Percentiles rank a stretch among this genome's conserved stretches.
These are phyloP conservation scores for Erigeron canadensis DNA, from an alignment of 129 eudicot species.

Conservation along the genomic window DNA sequence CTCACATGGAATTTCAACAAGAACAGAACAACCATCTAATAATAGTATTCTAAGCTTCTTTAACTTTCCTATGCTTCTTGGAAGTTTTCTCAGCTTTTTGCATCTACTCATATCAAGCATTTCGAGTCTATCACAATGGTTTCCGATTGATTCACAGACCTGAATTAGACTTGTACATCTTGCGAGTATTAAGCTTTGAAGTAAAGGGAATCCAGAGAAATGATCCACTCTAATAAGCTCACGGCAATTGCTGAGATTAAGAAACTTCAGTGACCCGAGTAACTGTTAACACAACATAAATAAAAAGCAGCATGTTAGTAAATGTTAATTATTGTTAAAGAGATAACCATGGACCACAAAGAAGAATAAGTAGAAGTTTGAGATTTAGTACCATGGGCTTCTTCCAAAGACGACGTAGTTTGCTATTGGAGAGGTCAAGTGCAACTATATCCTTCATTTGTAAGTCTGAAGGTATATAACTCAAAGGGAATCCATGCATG, in stretches of 20 bases:
- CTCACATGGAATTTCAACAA: neutral
- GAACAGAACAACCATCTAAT: slow-evolving; percentile 25
- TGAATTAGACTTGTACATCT: slow-evolving; percentile 18
- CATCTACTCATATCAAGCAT: slow-evolving; percentile 24
- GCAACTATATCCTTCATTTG: slow-evolving; percentile 20
- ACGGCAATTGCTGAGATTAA: slow-evolving; percentile 12
- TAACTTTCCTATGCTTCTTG: slow-evolving; percentile 20
- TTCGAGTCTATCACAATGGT: neutral
- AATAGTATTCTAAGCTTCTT: neutral
- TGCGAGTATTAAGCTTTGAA: slow-evolving; percentile 12
- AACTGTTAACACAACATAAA: slow-evolving; percentile 14
- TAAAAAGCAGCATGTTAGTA: neutral
- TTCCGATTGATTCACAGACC: slow-evolving; percentile 26
- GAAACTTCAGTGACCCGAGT: slow-evolving; percentile 27
- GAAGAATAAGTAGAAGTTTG: slow-evolving; percentile 1
- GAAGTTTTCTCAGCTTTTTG: slow-evolving; percentile 10
- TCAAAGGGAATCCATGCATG: slow-evolving; percentile 36
- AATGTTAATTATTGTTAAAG: no score
- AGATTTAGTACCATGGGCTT: neutral
- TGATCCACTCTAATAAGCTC: slow-evolving; percentile 15
- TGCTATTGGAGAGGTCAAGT: slow-evolving; percentile 22
- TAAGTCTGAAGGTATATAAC: slow-evolving; percentile 23
- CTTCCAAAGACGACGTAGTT: slow-evolving; percentile 20
- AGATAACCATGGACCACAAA: neutral
- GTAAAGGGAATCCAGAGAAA: slow-evolving; percentile 20